Evolutionary conservation across 441 rosid species (phyloP).

Genomic region (Croton laevigatus): DNA sequence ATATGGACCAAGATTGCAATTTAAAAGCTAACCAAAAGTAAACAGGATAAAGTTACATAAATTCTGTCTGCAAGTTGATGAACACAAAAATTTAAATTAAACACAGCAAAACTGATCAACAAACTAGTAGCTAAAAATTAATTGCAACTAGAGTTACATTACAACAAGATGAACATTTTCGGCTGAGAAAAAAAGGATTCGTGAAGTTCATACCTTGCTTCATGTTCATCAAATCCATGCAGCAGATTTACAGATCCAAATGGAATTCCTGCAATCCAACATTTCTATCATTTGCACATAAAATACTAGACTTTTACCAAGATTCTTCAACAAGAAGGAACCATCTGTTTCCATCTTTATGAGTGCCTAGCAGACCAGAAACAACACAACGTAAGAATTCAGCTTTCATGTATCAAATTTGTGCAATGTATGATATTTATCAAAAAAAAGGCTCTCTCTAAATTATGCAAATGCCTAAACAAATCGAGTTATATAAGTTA

Average conservation of each 20-base stretch:
- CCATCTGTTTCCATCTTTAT: constrained; percentile 69
- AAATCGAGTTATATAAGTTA: neutral
- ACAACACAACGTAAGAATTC: neutral
- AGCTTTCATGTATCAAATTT: constrained; percentile 3
- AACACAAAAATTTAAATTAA: neutral
- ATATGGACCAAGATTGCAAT: constrained; percentile 31
- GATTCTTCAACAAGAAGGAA: constrained; percentile 68
- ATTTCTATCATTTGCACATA: no score
- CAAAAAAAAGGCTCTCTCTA: neutral
- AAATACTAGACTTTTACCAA: constrained; percentile 57
- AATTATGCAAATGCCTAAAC: neutral
- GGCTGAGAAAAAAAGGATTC: neutral
- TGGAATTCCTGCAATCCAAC: constrained; percentile 87
- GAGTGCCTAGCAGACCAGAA: constrained; percentile 49
- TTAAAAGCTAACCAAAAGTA: constrained; percentile 14
- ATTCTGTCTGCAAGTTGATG: neutral
- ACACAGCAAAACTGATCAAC: neutral
- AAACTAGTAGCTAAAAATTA: neutral
- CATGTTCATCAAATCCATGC: constrained; percentile 94
- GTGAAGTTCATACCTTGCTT: constrained; percentile 66
- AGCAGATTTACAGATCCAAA: constrained; percentile 90
- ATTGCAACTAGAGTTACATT: neutral
- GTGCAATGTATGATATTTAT: no score
- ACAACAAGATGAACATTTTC: neutral
- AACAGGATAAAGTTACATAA: constrained; percentile 2